Conservation (phyloP, 2,329 filamentous ascomycete species). For the Neonectria ditissima region DNA sequence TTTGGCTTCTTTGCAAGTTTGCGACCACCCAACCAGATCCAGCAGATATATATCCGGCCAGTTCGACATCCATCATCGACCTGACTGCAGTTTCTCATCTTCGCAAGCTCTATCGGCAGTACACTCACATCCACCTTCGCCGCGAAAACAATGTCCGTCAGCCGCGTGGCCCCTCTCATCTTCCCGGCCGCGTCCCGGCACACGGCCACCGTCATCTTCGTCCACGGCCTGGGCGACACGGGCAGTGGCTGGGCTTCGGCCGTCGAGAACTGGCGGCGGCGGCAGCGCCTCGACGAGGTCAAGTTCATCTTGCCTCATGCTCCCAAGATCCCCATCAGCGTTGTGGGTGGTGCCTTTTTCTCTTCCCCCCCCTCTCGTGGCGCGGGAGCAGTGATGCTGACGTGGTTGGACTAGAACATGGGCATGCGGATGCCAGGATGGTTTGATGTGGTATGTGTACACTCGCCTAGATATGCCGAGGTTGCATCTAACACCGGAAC, state of each 20-base stretch:
- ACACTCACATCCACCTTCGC: neutral
- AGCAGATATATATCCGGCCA: slow-evolving; percentile 18
- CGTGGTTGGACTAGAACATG: slow-evolving; percentile 36
- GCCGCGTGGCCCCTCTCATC: slow-evolving; percentile 66
- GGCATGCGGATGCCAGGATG: slow-evolving; percentile 79
- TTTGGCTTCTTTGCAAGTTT: slow-evolving; percentile 7
- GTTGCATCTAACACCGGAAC: slow-evolving; percentile 6
- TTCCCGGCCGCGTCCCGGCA: slow-evolving; percentile 85
- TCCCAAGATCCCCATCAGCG: slow-evolving; percentile 86
- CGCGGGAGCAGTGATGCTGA: slow-evolving; percentile 26
- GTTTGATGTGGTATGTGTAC: slow-evolving; percentile 77
- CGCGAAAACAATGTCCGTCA: slow-evolving; percentile 31
- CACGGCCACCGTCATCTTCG: slow-evolving; percentile 94
- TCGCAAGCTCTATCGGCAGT: slow-evolving; percentile 16
- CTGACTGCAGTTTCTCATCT: neutral
- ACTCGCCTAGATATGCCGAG: neutral
- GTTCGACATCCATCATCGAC: slow-evolving; percentile 8
- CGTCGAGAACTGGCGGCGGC: slow-evolving; percentile 87
- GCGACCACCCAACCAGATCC: slow-evolving; percentile 19
- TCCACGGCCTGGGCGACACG: slow-evolving; percentile 90
- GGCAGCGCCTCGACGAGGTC: slow-evolving; percentile 86
- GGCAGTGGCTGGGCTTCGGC: slow-evolving; percentile 83
- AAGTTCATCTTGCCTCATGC: slow-evolving; percentile 96
- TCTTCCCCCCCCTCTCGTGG: too few species aligned
- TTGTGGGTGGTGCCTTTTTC: slow-evolving; percentile 47